Evolutionary conservation across 208 protist species (phyloP).

Genomic region (Crithidia sp.): DNA sequence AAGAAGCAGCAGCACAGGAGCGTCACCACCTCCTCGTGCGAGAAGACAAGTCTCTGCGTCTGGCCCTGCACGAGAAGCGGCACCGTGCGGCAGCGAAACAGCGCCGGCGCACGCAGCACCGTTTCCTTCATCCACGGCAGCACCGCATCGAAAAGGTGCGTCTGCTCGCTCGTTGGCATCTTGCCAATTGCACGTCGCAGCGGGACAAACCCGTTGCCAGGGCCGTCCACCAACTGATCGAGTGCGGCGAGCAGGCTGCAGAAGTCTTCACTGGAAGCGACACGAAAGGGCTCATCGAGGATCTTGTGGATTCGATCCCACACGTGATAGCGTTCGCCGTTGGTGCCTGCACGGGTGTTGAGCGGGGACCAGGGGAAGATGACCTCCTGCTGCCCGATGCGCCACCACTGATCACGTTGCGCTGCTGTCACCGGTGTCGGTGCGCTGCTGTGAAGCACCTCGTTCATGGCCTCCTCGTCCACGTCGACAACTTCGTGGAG

Average conservation of each 20-base stretch:
- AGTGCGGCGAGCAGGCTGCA: conserved; percentile 45
- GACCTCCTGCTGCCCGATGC: conserved; percentile 28
- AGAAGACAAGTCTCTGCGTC: conserved; percentile 34
- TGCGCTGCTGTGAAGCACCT: not conserved
- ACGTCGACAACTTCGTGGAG: conserved; percentile 15
- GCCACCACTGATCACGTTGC: not conserved
- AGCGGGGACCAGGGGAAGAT: conserved; percentile 49
- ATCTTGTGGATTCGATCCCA: conserved; percentile 41
- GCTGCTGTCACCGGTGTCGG: not conserved
- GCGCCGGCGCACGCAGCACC: conserved; percentile 31
- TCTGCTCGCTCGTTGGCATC: conserved; percentile 25
- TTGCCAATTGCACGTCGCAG: conserved; percentile 35
- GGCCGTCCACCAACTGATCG: conserved; percentile 8
- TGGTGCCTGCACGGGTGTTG: not conserved
- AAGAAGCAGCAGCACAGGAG: conserved; percentile 73
- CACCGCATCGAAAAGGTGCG: conserved; percentile 47
- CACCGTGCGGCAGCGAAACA: conserved; percentile 27
- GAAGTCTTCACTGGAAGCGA: conserved; percentile 16
- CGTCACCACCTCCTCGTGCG: conserved; percentile 37
- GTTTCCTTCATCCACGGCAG: conserved; percentile 68
- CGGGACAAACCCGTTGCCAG: conserved; percentile 23
- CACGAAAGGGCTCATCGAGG: conserved; percentile 10
- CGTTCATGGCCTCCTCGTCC: conserved; percentile 14
- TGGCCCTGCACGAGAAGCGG: conserved; percentile 36
- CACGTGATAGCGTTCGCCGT: not conserved